Conservation (phyloP, 148 eudicot genomes). For the Spergularia bocconei region DNA sequence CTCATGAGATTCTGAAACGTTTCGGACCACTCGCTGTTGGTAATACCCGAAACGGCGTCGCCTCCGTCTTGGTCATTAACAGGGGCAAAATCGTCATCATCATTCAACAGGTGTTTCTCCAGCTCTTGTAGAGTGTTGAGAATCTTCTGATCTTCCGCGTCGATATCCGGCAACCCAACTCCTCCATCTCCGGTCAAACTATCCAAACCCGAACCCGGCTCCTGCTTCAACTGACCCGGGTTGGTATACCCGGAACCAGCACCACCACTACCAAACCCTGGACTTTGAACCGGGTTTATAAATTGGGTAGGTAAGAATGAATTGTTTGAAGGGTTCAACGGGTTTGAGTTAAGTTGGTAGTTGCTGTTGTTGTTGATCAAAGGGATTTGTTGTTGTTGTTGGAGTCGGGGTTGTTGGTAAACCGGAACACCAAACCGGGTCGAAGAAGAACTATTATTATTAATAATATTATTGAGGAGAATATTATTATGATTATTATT, state of each 20-base stretch:
- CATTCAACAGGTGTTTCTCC: constrained; percentile 70
- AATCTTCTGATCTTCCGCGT: constrained; percentile 23
- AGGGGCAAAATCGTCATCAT: constrained; percentile 43
- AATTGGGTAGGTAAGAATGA: constrained; percentile 1
- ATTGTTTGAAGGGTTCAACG: constrained; percentile 11
- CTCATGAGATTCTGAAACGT: constrained; percentile 55
- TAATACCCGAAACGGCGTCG: constrained; percentile 59
- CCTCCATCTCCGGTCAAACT: background rate
- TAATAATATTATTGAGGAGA: constrained; percentile 18
- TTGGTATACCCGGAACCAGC: constrained; percentile 15
- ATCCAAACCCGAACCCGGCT: background rate
- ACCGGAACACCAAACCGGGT: constrained; percentile 52
- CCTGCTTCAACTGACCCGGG: constrained; percentile 16
- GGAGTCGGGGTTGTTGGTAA: constrained; percentile 39
- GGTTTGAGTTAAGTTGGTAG: constrained; percentile 12
- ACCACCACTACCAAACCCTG: background rate
- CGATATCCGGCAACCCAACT: background rate
- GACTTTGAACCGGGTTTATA: constrained; percentile 18
- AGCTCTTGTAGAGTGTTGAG: constrained; percentile 53
- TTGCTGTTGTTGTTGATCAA: constrained; percentile 10
- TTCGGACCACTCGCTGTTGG: constrained; percentile 87
- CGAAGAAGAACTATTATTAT: constrained; percentile 12
- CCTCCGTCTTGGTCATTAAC: constrained; percentile 22
- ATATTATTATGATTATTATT: constrained; percentile 12
- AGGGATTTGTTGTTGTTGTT: constrained; percentile 27